Percentiles rank a stretch among this genome's conserved stretches.
Conservation (phyloP, 306 rosid species). For the Abrus pulchellus region DNA sequence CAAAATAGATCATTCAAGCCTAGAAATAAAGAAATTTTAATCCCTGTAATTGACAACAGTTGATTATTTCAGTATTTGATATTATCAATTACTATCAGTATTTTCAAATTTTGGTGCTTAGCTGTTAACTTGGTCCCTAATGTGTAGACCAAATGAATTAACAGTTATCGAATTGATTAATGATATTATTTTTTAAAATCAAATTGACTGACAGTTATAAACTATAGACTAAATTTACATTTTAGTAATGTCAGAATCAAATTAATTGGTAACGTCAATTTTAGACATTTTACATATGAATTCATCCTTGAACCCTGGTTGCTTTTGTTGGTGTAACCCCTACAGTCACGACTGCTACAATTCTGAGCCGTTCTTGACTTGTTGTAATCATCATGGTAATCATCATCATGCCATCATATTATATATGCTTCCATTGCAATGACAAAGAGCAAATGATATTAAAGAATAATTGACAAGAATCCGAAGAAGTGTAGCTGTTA, state of each 20-base stretch:
- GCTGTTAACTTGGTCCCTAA: not conserved
- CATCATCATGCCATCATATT: conserved; percentile 51
- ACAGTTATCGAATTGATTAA: no score
- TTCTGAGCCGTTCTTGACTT: conserved; percentile 44
- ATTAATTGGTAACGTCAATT: not conserved
- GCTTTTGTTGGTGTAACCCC: conserved; percentile 39
- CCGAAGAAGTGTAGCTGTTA: conserved; percentile 50
- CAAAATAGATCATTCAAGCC: no score
- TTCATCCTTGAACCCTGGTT: not conserved
- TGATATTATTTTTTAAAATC: no score
- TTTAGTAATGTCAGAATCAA: not conserved
- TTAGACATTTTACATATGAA: conserved; percentile 1
- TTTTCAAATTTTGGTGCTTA: no score
- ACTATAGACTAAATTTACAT: no score
- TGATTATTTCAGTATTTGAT: not conserved
- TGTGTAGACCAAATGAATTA: not conserved
- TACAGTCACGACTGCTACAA: conserved; percentile 40
- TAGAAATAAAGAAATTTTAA: not conserved
- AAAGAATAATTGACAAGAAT: conserved; percentile 52
- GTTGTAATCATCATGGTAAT: conserved; percentile 51
- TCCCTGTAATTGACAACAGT: not conserved
- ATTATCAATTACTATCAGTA: no score
- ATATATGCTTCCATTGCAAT: conserved; percentile 20
- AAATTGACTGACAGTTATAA: no score
- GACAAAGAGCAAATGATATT: conserved; percentile 26